Evolutionary conservation across 257 asterid species (phyloP).

Genomic region (Penstemon newberryi): DNA sequence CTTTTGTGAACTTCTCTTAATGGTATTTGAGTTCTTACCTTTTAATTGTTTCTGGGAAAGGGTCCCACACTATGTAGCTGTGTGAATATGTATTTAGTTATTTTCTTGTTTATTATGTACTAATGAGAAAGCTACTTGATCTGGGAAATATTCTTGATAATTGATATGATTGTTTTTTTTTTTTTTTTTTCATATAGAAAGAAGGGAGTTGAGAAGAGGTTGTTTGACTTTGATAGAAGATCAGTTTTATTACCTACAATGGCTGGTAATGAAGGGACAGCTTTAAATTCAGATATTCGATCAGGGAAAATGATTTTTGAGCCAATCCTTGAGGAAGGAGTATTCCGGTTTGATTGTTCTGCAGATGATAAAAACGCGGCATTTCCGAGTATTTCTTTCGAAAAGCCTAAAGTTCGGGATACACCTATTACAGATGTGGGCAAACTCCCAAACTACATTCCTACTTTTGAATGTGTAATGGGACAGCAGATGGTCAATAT

Average conservation of each 20-base stretch:
- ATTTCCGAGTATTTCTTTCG: conserved; percentile 80
- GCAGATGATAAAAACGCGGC: conserved; percentile 67
- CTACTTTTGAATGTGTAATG: conserved; percentile 57
- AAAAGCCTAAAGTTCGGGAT: conserved; percentile 64
- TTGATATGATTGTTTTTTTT: not conserved
- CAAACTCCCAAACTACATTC: conserved; percentile 57
- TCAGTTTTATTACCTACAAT: conserved; percentile 41
- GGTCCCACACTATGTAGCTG: not conserved
- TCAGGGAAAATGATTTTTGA: conserved; percentile 73
- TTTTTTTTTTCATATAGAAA: conserved; percentile 35
- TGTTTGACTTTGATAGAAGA: conserved; percentile 35
- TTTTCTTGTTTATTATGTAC: conserved; percentile 2
- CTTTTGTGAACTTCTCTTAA: not conserved
- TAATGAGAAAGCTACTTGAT: conserved; percentile 19
- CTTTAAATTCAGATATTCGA: conserved; percentile 34
- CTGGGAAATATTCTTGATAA: conserved; percentile 27
- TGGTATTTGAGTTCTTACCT: not conserved
- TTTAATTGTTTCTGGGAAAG: not conserved
- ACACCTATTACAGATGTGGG: conserved; percentile 47
- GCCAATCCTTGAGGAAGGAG: conserved; percentile 89
- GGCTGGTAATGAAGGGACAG: conserved; percentile 50
- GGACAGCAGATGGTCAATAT: conserved; percentile 72
- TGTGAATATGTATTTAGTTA: not conserved
- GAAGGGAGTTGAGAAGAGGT: conserved; percentile 35
- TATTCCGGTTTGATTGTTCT: conserved; percentile 90